Evolutionary conservation across 768 basidiomycete species (phyloP), one percentile per base, ranked within the genome.

Genomic region (Paxillus rubicundulus): DNA sequence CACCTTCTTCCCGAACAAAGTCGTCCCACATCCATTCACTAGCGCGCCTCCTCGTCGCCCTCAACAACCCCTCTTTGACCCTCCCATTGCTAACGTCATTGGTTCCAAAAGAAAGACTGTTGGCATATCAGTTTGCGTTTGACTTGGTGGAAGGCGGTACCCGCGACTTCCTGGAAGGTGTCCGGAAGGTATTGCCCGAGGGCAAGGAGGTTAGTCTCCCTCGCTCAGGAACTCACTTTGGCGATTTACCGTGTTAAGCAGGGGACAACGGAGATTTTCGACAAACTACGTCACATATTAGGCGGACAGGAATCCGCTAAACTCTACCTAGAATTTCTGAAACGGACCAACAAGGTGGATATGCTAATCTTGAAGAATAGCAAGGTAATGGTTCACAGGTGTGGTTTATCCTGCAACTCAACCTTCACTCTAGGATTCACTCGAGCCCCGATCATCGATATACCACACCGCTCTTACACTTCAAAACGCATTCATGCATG

Each of bases 391-490:
- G 30, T 51, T 20, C 14, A 2, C 24, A 4, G 20, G 12, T 10
- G n/a, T 24, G 17, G 46, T 4, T 24, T 51, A 34, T 27, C 37
- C 33, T 43, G 9, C 17, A 24, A 24, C 42, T 66, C 34, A 49
- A 59, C 24, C 36, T 27, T 32, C 41, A 4, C 48, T 49, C 4
- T 56, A 94, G 92, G 94, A 98, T 47, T 84, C 85, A 2, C 77
- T 98, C 18, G 96, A 98, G 64, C 82, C 93, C 24, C 88, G 96
- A 34, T 95, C 92, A 20, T 98, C 96, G 17, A 92, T 99, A 65
- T 98, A 94, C 68, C 97, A 99, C 72, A 94, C 92, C 5, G 94
- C 97, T 4, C 82, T 99, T 57, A 94, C 94, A 8, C 81, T 99
- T 52, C 91, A 95, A 68, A 98, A 99, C 69, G 94, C 97, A 2